A percentile compares a stretch with the other conserved stretches of the same genome.
Conservation (phyloP, 192 early-diverging fungal genomes). For the Oehlia diaphana region DNA sequence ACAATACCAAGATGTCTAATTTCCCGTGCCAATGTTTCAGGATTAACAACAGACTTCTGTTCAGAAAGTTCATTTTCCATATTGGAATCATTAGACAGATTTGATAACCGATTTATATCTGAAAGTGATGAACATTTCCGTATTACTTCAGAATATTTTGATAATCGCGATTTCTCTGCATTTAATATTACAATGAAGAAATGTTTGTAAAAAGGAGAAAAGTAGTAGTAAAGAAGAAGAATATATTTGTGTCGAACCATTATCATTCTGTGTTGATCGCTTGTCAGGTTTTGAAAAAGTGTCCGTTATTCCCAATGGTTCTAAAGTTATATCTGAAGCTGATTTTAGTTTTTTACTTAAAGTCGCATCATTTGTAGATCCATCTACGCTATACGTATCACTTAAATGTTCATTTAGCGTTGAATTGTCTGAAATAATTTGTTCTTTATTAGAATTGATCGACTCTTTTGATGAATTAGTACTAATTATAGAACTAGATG, state of each 20-base stretch:
- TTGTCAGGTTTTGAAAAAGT: background rate
- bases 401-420: background rate
- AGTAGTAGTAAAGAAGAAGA: background rate
- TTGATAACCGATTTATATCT: background rate
- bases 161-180: background rate
- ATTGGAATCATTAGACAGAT: background rate
- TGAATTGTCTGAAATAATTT: background rate
- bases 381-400: background rate
- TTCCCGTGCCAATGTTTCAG: background rate
- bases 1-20: slow-evolving; percentile 6
- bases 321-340: background rate
- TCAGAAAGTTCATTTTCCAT: background rate
- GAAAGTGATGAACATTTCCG: background rate
- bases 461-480: background rate
- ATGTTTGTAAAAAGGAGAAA: background rate
- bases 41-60: background rate
- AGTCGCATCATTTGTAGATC: background rate
- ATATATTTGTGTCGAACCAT: background rate
- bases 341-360: background rate
- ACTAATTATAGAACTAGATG: background rate
- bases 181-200: background rate
- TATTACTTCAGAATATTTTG: background rate
- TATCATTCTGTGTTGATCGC: background rate
- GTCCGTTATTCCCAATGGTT: background rate
- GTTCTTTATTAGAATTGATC: background rate